Conservation (phyloP, 1,284 basidiomycete species). For the Trametes polyzona region DNA sequence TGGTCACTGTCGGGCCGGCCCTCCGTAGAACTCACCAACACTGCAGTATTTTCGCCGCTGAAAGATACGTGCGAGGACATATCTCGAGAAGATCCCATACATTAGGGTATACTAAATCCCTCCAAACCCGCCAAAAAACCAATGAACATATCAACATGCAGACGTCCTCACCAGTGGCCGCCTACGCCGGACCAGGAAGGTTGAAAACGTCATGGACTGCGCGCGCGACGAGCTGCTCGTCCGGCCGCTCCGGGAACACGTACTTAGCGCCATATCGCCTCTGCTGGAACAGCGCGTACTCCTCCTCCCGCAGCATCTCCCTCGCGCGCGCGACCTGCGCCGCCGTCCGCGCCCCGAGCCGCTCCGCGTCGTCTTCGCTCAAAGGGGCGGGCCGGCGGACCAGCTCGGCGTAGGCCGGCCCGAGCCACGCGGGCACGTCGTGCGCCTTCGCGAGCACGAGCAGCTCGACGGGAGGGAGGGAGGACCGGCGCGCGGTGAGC, state of each 20-base stretch:
- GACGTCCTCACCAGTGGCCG: no score
- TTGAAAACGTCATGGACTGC: conserved; percentile 28
- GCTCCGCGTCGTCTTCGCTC: conserved; percentile 40
- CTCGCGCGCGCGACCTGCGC: conserved; percentile 28
- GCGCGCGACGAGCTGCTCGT: conserved; percentile 28
- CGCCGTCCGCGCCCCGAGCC: conserved; percentile 36
- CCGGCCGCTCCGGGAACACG: conserved; percentile 17
- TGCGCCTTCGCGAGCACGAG: conserved; percentile 43
- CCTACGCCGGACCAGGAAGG: background rate
- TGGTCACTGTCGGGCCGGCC: no score
- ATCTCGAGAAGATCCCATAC: no score
- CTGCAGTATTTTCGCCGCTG: no score
- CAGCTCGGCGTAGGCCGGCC: conserved; percentile 42
- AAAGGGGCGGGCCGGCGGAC: conserved; percentile 40
- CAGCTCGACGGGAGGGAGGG: conserved; percentile 39
- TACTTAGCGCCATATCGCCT: conserved; percentile 20
- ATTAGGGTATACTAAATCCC: no score
- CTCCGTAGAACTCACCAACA: no score
- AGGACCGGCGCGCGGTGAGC: conserved; percentile 30
- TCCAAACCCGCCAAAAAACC: no score
- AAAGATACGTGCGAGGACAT: no score
- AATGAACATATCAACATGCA: no score
- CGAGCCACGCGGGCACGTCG: conserved; percentile 43
- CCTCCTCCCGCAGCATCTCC: conserved; percentile 28
- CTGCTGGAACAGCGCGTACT: conserved; percentile 22